phyloP scores from a whole-genome alignment of 2,329 filamentous ascomycete genomes.

The Colletotrichum plurivorum region DNA sequence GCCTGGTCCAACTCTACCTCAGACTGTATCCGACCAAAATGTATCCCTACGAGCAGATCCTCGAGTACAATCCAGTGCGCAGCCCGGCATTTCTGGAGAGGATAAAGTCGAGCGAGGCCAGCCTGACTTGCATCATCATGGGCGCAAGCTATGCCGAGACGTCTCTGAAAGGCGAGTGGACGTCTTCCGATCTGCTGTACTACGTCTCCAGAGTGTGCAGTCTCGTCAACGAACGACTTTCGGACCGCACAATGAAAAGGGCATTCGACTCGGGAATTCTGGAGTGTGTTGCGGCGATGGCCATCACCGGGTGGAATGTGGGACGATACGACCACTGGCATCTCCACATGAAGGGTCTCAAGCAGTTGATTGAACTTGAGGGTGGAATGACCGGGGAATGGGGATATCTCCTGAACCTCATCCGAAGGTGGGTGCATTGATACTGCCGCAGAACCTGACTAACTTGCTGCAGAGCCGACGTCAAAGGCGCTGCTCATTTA shows the following conservation, averaged over 20 bases:
- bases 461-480: constrained; percentile 49
- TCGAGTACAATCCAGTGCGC: constrained; percentile 49
- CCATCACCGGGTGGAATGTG: too few relatives aligned
- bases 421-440: constrained; percentile 42
- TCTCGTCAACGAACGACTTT: too few relatives aligned
- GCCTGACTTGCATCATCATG: too few relatives aligned
- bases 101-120: constrained; percentile 45
- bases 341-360: constrained; percentile 53
- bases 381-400: constrained; percentile 43
- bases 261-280: too few relatives aligned
- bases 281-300: too few relatives aligned
- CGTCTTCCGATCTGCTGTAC: too few relatives aligned
- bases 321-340: constrained; percentile 52
- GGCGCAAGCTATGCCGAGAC: too few relatives aligned
- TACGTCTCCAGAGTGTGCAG: too few relatives aligned
- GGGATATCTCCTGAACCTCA: constrained; percentile 43
- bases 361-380: constrained; percentile 49
- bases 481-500: constrained; percentile 52
- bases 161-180: too few relatives aligned
- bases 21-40: constrained; percentile 46
- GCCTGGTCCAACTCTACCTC: constrained; percentile 48
- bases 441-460: background rate
- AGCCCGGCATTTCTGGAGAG: constrained; percentile 45
- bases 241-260: too few relatives aligned
- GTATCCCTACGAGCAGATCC: constrained; percentile 51